Conservation (phyloP, 2,329 filamentous ascomycete genomes). For the Pestalotiopsis sp. region DNA sequence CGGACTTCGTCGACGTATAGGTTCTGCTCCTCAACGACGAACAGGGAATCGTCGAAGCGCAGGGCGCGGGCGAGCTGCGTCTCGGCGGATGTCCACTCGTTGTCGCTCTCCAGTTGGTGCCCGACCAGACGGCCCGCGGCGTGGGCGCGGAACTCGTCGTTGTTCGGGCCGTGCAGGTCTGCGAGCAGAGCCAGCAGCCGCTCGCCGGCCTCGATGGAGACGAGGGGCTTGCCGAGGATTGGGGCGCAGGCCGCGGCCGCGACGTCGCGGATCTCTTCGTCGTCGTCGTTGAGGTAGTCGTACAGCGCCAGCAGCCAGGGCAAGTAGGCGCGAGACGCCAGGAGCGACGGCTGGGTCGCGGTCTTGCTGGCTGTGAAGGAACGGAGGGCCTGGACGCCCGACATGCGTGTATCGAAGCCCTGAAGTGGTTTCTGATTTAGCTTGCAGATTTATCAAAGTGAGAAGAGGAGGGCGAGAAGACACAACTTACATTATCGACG, state of each 20-base stretch:
- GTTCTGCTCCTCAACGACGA: conserved; percentile 90
- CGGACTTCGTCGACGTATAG: conserved; percentile 84
- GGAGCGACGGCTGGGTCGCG: conserved; percentile 21
- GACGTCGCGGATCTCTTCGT: conserved; percentile 79
- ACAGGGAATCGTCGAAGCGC: conserved; percentile 68
- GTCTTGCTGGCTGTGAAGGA: conserved; percentile 44
- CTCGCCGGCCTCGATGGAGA: conserved; percentile 49
- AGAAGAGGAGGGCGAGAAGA: neutral
- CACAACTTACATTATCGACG: conserved; percentile 46
- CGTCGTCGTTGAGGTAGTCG: conserved; percentile 82
- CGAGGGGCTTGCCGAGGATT: conserved; percentile 45
- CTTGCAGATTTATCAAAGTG: no score
- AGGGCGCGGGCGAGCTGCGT: conserved; percentile 47
- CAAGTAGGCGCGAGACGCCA: conserved; percentile 41
- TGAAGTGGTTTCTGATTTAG: no score
- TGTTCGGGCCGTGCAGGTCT: conserved; percentile 31
- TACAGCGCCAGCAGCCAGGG: conserved; percentile 68
- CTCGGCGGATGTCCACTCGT: conserved; percentile 31
- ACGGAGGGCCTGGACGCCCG: conserved; percentile 57
- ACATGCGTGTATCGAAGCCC: conserved; percentile 67
- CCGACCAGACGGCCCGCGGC: conserved; percentile 46
- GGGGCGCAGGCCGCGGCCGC: conserved; percentile 53
- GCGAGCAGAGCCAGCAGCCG: conserved; percentile 47
- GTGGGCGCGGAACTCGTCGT: conserved; percentile 38
- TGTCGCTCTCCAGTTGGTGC: conserved; percentile 13